phyloP scores from a whole-genome alignment of 305 asterid species.

The Solanum hybrid region DNA sequence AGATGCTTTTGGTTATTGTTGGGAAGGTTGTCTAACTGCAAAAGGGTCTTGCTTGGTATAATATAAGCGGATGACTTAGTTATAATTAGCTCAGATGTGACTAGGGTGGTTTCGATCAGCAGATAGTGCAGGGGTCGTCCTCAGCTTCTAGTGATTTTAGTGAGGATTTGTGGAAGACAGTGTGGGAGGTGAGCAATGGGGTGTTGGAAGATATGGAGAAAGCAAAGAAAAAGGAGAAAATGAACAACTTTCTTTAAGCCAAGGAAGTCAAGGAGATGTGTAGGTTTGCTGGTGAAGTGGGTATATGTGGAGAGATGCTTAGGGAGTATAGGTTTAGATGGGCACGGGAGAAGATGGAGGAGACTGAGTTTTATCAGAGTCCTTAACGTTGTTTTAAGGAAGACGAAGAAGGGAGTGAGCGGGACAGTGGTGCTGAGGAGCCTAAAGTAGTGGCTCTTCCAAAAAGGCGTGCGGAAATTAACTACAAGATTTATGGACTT shows the following conservation, averaged over 20 bases:
- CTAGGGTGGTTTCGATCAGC: background rate
- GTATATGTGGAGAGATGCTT: background rate
- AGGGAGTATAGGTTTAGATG: background rate
- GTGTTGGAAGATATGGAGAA: background rate
- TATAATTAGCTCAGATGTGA: background rate
- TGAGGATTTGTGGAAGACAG: background rate
- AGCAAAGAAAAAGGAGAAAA: background rate
- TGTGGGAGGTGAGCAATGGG: background rate
- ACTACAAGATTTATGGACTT: background rate
- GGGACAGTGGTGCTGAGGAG: background rate
- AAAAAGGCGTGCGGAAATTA: background rate
- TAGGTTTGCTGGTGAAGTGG: background rate
- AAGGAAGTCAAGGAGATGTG: background rate
- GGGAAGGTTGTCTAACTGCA: background rate
- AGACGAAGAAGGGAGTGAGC: background rate
- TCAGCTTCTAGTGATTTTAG: background rate
- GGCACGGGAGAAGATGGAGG: background rate
- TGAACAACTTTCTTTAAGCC: background rate
- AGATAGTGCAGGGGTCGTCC: background rate
- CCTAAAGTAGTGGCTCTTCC: background rate
- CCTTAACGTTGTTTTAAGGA: background rate
- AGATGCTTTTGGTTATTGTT: background rate
- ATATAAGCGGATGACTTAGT: background rate
- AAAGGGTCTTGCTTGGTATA: background rate
- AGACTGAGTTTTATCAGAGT: background rate